Base-by-base conservation (phyloP, 352 stramenopile genomes). In the Globisporangium radiosum region DNA sequence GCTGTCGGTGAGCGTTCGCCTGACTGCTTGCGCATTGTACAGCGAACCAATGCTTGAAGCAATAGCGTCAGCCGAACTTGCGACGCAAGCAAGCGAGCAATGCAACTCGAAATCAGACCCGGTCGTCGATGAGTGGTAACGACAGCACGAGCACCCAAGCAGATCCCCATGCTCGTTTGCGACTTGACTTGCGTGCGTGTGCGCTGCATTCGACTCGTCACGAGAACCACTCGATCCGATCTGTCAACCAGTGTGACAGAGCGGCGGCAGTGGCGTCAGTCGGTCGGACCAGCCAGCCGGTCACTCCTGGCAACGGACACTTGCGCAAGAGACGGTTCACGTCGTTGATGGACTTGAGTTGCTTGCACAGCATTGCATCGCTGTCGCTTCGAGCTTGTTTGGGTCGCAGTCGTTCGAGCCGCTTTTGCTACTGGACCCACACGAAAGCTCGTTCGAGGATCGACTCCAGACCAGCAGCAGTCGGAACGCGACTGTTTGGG, bases 191-290 rank as follows among this genome's bases (percentile, higher is more conserved):
- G 40, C 40, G 17, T 40, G 50, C 50, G 50, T 45, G 14, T 25
- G 42, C 42, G 54, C 17, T 42, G 54, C 54, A 51, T 51, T 43
- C 40, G 54, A 58, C 54, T 51, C 25, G 54, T 50, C 52, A 33
- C 42, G 54, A 58, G 54, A 58, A 25, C 54, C 54, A 58, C 17
- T 42, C 54, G 45, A 58, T 58, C 53, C 15, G 17, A 39, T 50
- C n/a, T 47, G 7, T 40, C 11, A 9, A n/a, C 40, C 9, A 5
- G 52, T 39, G 19, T 48, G 39, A 11, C 7, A 43, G 39, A 43
- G 39, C 10, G 39, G 7, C 3, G 39, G 54, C 43, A 45, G 19
- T 59, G 54, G 54, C 54, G 54, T 59, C 54, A 59, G 54, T 56
- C 38, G 25, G 38, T 47, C 43, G 43, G 43, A 47, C 43, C 43